A percentile compares a stretch with the other conserved stretches of the same genome.
phyloP scores from a whole-genome alignment of 192 early-diverging fungal genomes.

The Diversispora epigaea region DNA sequence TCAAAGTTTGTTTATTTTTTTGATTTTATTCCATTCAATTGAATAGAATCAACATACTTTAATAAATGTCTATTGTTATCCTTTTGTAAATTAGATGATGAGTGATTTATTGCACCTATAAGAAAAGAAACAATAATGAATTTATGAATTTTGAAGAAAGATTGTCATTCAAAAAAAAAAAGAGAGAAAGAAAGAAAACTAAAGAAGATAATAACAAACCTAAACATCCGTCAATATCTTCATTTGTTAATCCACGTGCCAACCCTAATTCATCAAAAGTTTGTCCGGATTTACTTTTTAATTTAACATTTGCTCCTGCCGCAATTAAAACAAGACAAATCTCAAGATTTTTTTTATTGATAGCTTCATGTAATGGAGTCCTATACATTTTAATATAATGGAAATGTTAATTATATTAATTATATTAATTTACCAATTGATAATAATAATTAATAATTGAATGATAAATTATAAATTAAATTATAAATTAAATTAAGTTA shows the following conservation, averaged over 20 bases:
- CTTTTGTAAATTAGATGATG: no score
- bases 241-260: background rate
- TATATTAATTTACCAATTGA: no score
- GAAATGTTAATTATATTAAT: background rate
- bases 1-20: no score
- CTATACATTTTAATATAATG: slow-evolving; percentile 24
- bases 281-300: slow-evolving; percentile 35
- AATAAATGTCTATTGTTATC: no score
- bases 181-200: no score
- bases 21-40: no score
- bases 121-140: no score
- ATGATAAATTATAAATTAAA: background rate
- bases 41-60: no score
- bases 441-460: no score
- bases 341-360: slow-evolving; percentile 38
- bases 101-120: no score
- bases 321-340: slow-evolving; percentile 37
- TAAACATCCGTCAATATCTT: slow-evolving; percentile 15
- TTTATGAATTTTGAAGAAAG: no score
- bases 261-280: background rate
- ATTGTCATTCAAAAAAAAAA: no score
- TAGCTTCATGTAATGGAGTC: slow-evolving; percentile 45
- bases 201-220: background rate
- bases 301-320: slow-evolving; percentile 35
- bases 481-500: background rate